phyloP scores from a whole-genome alignment of 2,329 filamentous ascomycete species.

The Aureobasidium sp. region DNA sequence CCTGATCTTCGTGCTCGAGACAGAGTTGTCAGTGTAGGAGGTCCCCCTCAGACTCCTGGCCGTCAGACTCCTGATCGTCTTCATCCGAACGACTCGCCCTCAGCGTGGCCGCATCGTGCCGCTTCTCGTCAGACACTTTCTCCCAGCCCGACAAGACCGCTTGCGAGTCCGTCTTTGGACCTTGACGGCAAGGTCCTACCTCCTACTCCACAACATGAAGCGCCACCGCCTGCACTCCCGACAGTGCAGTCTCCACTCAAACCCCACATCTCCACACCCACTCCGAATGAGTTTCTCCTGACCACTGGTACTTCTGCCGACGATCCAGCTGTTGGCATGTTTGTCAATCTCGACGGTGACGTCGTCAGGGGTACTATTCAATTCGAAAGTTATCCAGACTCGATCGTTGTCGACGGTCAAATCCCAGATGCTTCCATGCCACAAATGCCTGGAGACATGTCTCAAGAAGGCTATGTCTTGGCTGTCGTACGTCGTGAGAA shows the following conservation, averaged over 20 bases:
- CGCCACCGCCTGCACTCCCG: conserved; percentile 16
- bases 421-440: conserved; percentile 42
- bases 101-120: conserved; percentile 28
- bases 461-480: conserved; percentile 69
- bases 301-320: conserved; percentile 79
- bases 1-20: conserved; percentile 46
- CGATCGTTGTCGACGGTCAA: conserved; percentile 69
- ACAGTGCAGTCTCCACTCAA: conserved; percentile 47
- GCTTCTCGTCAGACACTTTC: conserved; percentile 34
- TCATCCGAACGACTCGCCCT: conserved; percentile 21
- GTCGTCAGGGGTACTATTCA: conserved; percentile 86
- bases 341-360: conserved; percentile 94
- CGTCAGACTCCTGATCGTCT: conserved; percentile 30
- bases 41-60: conserved; percentile 30
- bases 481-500: conserved; percentile 63
- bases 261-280: conserved; percentile 82
- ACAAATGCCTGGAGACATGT: conserved; percentile 35
- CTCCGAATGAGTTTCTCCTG: conserved; percentile 79
- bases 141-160: conserved; percentile 18
- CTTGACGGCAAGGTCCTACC: conserved; percentile 18
- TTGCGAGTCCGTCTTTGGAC: conserved; percentile 25
- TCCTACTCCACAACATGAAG: conserved; percentile 46
- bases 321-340: conserved; percentile 93
- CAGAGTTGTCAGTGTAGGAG: conserved; percentile 43
- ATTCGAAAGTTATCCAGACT: conserved; percentile 78